Percentiles rank a stretch among this genome's conserved stretches.
phyloP scores from a whole-genome alignment of 73 alveolate species.

The Effrenium voratum region DNA sequence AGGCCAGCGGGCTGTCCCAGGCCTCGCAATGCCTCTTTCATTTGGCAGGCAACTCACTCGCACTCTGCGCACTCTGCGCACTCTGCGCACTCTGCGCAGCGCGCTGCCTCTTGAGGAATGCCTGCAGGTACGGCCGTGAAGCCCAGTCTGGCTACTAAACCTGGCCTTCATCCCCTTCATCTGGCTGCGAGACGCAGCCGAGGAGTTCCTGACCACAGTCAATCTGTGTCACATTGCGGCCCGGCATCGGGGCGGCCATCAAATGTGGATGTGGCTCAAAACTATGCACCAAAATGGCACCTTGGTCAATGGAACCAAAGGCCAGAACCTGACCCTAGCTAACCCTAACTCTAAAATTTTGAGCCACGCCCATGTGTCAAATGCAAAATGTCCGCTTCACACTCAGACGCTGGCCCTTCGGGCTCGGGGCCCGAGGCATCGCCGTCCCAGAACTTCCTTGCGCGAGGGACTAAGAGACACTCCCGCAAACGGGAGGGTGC shows the following conservation, averaged over 20 bases:
- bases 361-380: too few species aligned
- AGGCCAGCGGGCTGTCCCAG: too few species aligned
- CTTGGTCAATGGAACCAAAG: too few species aligned
- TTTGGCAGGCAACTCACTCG: too few species aligned
- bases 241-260: not conserved
- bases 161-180: conserved; percentile 49
- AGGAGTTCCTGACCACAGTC: not conserved
- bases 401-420: not conserved
- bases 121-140: not conserved
- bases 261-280: too few species aligned
- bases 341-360: too few species aligned
- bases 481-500: not conserved
- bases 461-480: not conserved
- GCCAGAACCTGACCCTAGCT: too few species aligned
- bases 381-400: not conserved
- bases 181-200: conserved; percentile 20
- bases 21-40: too few species aligned
- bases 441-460: conserved; percentile 52
- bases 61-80: too few species aligned
- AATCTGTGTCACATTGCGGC: too few species aligned
- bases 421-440: conserved; percentile 49
- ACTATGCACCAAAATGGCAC: too few species aligned
- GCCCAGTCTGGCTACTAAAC: not conserved
- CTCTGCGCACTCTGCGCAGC: not conserved
- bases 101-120: not conserved